Base-by-base conservation (phyloP, 306 rosid species). In the Sicyos baderoa region DNA sequence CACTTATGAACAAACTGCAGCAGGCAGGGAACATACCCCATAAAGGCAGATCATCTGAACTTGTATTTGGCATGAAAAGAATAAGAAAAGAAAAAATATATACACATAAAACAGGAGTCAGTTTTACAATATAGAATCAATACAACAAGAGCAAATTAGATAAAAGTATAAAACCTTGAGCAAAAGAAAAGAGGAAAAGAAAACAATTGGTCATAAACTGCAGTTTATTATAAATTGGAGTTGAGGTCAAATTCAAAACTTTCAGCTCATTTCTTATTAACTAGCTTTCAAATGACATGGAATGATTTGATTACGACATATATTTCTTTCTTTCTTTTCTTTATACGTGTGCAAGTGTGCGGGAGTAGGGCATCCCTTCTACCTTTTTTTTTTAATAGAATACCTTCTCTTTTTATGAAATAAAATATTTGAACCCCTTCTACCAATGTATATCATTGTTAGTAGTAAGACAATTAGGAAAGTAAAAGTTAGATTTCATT, bases 11-110 rank as follows among this genome's bases (percentile, higher is more conserved):
- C 15, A 42, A 54, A 71, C 12, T 35, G 21, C 23, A 54, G 52
- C 40, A 37, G 2, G 14, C 13, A 35, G 44, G 70, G 59, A 42
- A 73, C 88, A 79, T 92, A 92, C 98, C 96, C 98, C 96, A 92
- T 64, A 92, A 82, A 66, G 98, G 98, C 63, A 92, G 95, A 77
- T 92, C 98, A 74, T 92, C 98, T 92, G 96, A 76, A 82, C 78
- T 81, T 75, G 83, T 54, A 79, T 73, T 75, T 70, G 60, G 78
- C 86, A 65, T 14, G 58, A 68, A 52, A 5, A 17, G 32, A 54
- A 70, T 11, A 11, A 51, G 48, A n/a, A 50, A 25, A 21, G 40
- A 12, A 71, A 35, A n/a, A n/a, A n/a, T n/a, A 22, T 17, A 54
- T 9, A 53, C 49, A 37, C 25, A 11, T 22, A 35, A 51, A 17